Conservation (phyloP, 257 asterid species). For the Eustoma russellianum region DNA sequence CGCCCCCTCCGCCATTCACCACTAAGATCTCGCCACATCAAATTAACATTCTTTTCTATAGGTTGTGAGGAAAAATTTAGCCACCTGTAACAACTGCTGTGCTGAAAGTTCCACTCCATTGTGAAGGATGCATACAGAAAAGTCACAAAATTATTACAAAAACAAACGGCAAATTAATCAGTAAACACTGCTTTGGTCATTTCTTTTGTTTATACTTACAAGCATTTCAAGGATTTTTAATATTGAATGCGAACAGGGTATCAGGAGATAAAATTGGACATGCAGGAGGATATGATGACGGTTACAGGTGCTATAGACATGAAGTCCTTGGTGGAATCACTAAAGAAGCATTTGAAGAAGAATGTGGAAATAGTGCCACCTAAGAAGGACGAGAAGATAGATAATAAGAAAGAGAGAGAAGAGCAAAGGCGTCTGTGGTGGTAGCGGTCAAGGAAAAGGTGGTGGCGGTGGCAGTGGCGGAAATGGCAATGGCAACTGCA, state of each 20-base stretch:
- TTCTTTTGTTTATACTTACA: too few relatives aligned
- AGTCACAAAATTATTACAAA: slow-evolving; percentile 40
- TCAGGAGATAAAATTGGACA: slow-evolving; percentile 48
- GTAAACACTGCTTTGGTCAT: background rate
- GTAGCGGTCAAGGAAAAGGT: slow-evolving; percentile 1
- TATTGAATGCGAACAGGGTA: slow-evolving; percentile 37
- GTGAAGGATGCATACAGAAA: slow-evolving; percentile 76
- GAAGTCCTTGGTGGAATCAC: slow-evolving; percentile 45
- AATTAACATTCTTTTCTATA: too few relatives aligned
- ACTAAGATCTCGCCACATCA: too few relatives aligned
- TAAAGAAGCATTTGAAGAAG: slow-evolving; percentile 55
- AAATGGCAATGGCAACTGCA: background rate
- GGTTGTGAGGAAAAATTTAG: too few relatives aligned
- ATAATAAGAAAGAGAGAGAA: slow-evolving; percentile 28
- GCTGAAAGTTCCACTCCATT: slow-evolving; percentile 56
- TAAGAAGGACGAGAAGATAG: slow-evolving; percentile 52
- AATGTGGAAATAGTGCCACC: slow-evolving; percentile 52
- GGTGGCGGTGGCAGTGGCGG: slow-evolving; percentile 11
- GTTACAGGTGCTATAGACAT: slow-evolving; percentile 80
- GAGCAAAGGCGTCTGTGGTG: slow-evolving; percentile 19
- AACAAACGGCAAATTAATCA: slow-evolving; percentile 42
- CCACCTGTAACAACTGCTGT: slow-evolving; percentile 49
- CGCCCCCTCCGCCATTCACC: too few relatives aligned
- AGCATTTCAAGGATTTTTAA: background rate
- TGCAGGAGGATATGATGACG: slow-evolving; percentile 50